Base-by-base conservation (phyloP, 176 grass and related monocot genomes). In the Themeda triandra region DNA sequence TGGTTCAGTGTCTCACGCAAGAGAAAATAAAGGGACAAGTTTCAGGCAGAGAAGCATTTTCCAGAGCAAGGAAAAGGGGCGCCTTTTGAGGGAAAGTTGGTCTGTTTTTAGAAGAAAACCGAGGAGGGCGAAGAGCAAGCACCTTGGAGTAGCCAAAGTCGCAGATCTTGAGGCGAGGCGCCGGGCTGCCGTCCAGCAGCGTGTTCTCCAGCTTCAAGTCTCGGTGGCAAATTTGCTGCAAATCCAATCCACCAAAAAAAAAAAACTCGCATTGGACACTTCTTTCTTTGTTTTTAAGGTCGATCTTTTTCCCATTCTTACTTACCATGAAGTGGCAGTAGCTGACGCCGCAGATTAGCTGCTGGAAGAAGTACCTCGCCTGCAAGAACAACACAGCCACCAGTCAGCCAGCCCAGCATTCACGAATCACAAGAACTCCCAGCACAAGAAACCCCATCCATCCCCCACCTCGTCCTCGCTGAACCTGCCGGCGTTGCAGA, bases 111-210 rank as follows among this genome's bases (percentile, higher is more conserved):
- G 44, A 92, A 64, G 45, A 75, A 60, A 68, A 28, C 73, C 5
- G 28, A 11, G 2, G 10, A 71, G 0, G 10, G 13, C 36, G 33
- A 19, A 8, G 6, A 11, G 13, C 10, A 87, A 11, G 13, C 10
- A 87, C 92, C 92, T 94, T 94, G 75, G 92, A 94, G 82, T 94
- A 94, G 31, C 92, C 92, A 44, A 92, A 94, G 78, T 94, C 92
- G 85, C 92, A 94, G 82, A 94, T 94, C 89, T 94, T 94, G 78
- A 94, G 89, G 62, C 89, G 87, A 14, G 92, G 89, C 36, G 89
- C 89, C 36, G 92, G 87, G 85, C 72, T 94, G 64, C 89, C 92
- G 31, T 92, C 92, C 56, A 94, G 84, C 48, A 94, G 87, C 2
- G 92, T 92, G 87, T 94, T 94, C 92, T 94, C 92, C 81, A 94